These are phyloP conservation scores for Infundibulicybe gibba DNA, from an alignment of 768 basidiomycete genomes.

Conservation along the genomic window DNA sequence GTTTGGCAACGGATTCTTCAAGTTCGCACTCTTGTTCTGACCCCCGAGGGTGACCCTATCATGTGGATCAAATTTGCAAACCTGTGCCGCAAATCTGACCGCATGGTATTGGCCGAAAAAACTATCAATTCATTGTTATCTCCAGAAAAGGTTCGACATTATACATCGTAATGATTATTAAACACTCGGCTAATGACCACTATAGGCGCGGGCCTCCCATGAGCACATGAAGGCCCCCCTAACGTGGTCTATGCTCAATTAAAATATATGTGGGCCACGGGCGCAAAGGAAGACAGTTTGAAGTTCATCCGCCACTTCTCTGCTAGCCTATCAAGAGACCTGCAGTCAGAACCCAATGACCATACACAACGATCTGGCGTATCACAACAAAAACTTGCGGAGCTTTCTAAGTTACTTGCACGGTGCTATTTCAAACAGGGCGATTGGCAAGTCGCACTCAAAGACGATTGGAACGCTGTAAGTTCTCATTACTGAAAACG, in stretches of 20 bases:
- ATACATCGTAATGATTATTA: background rate
- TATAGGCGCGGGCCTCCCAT: conserved; percentile 41
- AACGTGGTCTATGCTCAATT: conserved; percentile 95
- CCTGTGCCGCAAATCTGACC: conserved; percentile 90
- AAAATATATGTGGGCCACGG: conserved; percentile 94
- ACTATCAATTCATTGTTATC: conserved; percentile 90
- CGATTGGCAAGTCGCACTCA: conserved; percentile 85
- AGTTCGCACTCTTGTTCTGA: conserved; percentile 90
- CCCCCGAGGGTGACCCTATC: conserved; percentile 88
- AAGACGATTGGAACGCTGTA: conserved; percentile 78
- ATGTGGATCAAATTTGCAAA: conserved; percentile 99
- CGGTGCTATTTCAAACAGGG: conserved; percentile 96
- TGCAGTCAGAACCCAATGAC: conserved; percentile 57
- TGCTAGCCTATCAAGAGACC: conserved; percentile 66
- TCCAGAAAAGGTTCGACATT: conserved; percentile 53
- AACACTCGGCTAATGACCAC: background rate
- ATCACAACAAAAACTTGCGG: conserved; percentile 54
- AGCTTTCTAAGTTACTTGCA: conserved; percentile 84
- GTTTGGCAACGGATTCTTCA: conserved; percentile 98
- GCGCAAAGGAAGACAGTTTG: conserved; percentile 75
- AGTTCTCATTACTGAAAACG: conserved; percentile 21
- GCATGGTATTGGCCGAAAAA: conserved; percentile 94
- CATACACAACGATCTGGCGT: conserved; percentile 46
- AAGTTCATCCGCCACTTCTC: conserved; percentile 82
- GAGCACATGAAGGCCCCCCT: conserved; percentile 80